Evolutionary conservation across 2,329 filamentous ascomycete genomes (phyloP), one percentile per base, ranked within the genome.

Genomic region (Akanthomyces lecanii): DNA sequence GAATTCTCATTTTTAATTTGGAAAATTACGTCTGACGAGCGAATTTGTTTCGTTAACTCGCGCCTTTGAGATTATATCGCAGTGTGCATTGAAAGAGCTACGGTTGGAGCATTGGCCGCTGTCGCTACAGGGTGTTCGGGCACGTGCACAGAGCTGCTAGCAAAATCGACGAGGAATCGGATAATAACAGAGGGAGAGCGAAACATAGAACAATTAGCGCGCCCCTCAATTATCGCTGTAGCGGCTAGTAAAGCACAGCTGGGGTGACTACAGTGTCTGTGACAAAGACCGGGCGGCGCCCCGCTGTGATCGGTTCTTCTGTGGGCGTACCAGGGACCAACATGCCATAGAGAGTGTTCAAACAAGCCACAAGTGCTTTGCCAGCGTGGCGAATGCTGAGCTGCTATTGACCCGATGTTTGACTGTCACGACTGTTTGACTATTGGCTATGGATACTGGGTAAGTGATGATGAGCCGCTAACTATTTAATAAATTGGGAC

Each of bases 1-100:
- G 72, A 59, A 85, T 82, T 68, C 76, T 82, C 83, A 86, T 85
- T 21, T 66, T 78, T 4, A 59, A 85, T 82, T 68, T 76, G 82
- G 38, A n/a, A 30, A 14, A 36, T 23, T 30, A 28, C 1, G 30
- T 18, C n/a, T 44, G 36, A 8, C 8, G 4, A 14, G n/a, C 10
- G 28, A 30, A 30, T 6, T 30, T 6, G 28, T 30, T 30, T 30
- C 28, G 28, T 30, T 30, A 30, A 30, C 28, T 30, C 28, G 28
- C 6, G 28, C 28, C 28, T 30, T 30, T 36, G 33, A 36, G 33
- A 11, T 16, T 6, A 56, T 33, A 2, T 21, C 16, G 40, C 53
- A 8, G 11, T 5, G 28, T 30, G 28, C 21, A 48, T 36, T 25
- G 55, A 50, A 48, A 21, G 12, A 57, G 40, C 2, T 23, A 47